Evolutionary conservation across 2,329 filamentous ascomycete genomes (phyloP).

Genomic region (Didymella exigua): DNA sequence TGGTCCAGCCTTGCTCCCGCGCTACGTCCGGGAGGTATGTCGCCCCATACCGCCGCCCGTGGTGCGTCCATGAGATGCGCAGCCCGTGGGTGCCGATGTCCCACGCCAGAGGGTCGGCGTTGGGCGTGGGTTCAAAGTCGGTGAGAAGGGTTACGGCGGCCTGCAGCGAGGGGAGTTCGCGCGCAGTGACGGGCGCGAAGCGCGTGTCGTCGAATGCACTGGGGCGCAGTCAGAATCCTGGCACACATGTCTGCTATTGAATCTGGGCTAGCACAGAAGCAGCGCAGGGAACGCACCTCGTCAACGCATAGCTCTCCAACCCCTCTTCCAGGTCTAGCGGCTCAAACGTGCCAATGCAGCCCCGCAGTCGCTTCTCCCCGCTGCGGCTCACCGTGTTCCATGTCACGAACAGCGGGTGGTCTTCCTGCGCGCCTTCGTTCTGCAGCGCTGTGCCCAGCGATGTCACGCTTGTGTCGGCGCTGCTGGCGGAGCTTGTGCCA

Average conservation of each 20-base stretch:
- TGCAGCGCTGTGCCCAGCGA: conserved; percentile 39
- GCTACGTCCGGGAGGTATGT: conserved; percentile 95
- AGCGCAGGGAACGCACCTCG: conserved; percentile 65
- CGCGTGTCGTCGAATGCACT: conserved; percentile 69
- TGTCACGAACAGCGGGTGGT: conserved; percentile 84
- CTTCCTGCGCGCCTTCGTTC: conserved; percentile 28
- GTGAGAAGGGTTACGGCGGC: conserved; percentile 77
- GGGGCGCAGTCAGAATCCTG: not conserved
- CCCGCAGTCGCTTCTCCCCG: conserved; percentile 72
- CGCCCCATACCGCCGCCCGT: conserved; percentile 74
- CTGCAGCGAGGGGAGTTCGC: conserved; percentile 48
- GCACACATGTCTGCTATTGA: too few relatives aligned
- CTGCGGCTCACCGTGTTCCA: conserved; percentile 78
- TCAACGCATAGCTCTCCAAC: conserved; percentile 79
- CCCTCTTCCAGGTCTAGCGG: conserved; percentile 73
- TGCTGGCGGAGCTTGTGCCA: conserved; percentile 50
- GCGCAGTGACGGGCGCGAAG: conserved; percentile 61
- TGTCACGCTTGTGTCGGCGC: conserved; percentile 50
- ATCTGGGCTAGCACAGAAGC: too few relatives aligned
- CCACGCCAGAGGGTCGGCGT: conserved; percentile 75
- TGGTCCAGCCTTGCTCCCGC: conserved; percentile 90
- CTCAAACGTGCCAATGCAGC: conserved; percentile 96
- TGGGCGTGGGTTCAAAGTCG: conserved; percentile 76
- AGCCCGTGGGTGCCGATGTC: conserved; percentile 83
- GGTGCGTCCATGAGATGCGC: conserved; percentile 80